These are phyloP conservation scores for Candida boidinii DNA, from an alignment of 805 yeast genomes.

Conservation along the genomic window DNA sequence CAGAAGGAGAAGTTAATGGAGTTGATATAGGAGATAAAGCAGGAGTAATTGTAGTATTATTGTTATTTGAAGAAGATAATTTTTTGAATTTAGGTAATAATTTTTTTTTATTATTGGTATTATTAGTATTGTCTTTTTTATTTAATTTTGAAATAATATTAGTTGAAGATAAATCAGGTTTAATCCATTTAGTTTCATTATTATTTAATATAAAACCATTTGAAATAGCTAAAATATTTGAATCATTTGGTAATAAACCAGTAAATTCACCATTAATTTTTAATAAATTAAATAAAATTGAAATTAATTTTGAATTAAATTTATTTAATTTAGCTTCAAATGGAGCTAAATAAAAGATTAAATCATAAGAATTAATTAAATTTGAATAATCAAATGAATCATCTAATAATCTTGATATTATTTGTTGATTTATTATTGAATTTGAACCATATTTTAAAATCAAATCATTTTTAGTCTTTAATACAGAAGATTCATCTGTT, in stretches of 20 bases:
- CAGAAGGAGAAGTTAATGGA: conserved; percentile 4
- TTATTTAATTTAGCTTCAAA: conserved; percentile 31
- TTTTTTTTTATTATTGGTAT: conserved; percentile 14
- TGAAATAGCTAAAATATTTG: conserved; percentile 53
- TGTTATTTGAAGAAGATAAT: conserved; percentile 2
- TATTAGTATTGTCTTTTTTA: not conserved
- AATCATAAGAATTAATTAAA: conserved; percentile 31
- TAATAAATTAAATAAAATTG: conserved; percentile 31
- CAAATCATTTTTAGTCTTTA: conserved; percentile 27
- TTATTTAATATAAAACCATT: conserved; percentile 47
- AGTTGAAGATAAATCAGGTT: conserved; percentile 44
- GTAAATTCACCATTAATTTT: conserved; percentile 35
- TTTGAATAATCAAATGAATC: conserved; percentile 31
- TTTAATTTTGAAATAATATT: too few species aligned
- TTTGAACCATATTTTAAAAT: conserved; percentile 17
- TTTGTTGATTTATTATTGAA: conserved; percentile 37
- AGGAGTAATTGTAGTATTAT: too few species aligned
- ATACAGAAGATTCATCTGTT: conserved; percentile 41
- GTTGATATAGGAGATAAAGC: conserved; percentile 1
- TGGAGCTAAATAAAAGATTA: conserved; percentile 50
- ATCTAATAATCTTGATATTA: conserved; percentile 50
- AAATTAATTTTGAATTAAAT: conserved; percentile 38
- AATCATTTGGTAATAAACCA: conserved; percentile 47
- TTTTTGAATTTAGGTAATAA: conserved; percentile 11
- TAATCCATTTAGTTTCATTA: conserved; percentile 42